phyloP scores from a whole-genome alignment of 106 monocot species.

The Allium sativum region DNA sequence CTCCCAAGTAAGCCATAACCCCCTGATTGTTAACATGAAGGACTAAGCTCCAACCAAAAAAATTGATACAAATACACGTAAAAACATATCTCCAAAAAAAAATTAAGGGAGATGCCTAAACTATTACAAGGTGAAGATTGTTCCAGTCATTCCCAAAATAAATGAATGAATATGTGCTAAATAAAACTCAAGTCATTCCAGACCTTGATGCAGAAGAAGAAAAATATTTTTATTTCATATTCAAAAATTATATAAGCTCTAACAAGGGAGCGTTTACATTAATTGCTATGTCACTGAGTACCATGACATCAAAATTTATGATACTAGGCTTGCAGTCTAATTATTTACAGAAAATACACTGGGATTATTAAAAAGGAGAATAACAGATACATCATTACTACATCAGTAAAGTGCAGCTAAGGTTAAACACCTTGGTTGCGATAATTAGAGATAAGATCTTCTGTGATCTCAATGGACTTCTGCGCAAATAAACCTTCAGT shows the following conservation, averaged over 20 bases:
- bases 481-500: conserved; percentile 48
- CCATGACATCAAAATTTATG: too few species aligned
- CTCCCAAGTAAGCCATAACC: conserved; percentile 51
- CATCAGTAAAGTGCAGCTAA: background rate
- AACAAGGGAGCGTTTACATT: too few species aligned
- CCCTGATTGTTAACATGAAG: conserved; percentile 6
- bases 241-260: too few species aligned
- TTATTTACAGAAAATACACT: too few species aligned
- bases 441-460: conserved; percentile 13
- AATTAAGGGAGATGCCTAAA: background rate
- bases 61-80: background rate
- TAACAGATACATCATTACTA: too few species aligned
- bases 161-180: background rate
- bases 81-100: background rate
- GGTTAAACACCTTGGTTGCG: background rate
- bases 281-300: too few species aligned
- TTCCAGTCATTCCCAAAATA: background rate
- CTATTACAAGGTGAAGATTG: background rate
- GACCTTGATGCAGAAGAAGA: too few species aligned
- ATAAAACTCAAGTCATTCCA: background rate
- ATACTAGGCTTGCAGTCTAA: too few species aligned
- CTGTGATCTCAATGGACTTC: conserved; percentile 30
- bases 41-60: background rate
- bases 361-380: too few species aligned
- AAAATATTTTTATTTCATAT: too few species aligned